Evolutionary conservation across 2,329 filamentous ascomycete genomes (phyloP).

Genomic region (Pyrenophora seminiperda): DNA sequence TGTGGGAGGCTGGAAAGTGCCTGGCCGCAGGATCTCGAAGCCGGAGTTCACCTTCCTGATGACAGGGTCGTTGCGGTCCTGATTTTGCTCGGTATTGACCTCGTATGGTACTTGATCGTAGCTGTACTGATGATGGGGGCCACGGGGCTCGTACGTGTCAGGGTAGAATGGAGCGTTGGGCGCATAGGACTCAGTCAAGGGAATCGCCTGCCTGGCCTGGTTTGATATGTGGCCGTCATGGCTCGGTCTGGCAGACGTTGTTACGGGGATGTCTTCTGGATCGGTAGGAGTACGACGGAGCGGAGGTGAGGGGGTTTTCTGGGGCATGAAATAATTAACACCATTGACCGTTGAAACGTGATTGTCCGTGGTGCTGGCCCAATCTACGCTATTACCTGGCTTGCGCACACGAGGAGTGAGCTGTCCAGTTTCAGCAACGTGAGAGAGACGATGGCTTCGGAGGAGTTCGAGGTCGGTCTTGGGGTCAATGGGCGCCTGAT

Average conservation of each 20-base stretch:
- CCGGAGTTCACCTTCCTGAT: conserved; percentile 51
- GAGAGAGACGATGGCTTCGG: conserved; percentile 55
- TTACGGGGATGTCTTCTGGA: conserved; percentile 20
- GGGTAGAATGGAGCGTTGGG: conserved; percentile 40
- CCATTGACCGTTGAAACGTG: conserved; percentile 39
- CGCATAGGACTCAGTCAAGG: conserved; percentile 46
- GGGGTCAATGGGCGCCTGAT: conserved; percentile 35
- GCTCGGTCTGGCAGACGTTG: conserved; percentile 18
- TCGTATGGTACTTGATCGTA: conserved; percentile 42
- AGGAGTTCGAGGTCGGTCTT: conserved; percentile 49
- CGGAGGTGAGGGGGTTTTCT: conserved; percentile 46
- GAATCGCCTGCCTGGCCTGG: conserved; percentile 39
- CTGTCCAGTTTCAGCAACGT: conserved; percentile 58
- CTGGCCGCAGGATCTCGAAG: conserved; percentile 49
- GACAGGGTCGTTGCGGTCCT: conserved; percentile 41
- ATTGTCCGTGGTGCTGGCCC: conserved; percentile 45
- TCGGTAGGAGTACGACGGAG: conserved; percentile 22
- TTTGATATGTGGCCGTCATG: conserved; percentile 34
- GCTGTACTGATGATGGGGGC: conserved; percentile 44
- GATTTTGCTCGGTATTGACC: conserved; percentile 36
- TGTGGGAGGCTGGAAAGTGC: conserved; percentile 45
- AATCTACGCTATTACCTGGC: conserved; percentile 46
- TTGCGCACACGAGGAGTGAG: conserved; percentile 50
- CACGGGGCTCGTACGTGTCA: conserved; percentile 45
- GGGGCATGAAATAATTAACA: conserved; percentile 47